A percentile compares a stretch with the other conserved stretches of the same genome.
phyloP scores from a whole-genome alignment of 2,329 filamentous ascomycete species.

The Fusarium nematophilum region DNA sequence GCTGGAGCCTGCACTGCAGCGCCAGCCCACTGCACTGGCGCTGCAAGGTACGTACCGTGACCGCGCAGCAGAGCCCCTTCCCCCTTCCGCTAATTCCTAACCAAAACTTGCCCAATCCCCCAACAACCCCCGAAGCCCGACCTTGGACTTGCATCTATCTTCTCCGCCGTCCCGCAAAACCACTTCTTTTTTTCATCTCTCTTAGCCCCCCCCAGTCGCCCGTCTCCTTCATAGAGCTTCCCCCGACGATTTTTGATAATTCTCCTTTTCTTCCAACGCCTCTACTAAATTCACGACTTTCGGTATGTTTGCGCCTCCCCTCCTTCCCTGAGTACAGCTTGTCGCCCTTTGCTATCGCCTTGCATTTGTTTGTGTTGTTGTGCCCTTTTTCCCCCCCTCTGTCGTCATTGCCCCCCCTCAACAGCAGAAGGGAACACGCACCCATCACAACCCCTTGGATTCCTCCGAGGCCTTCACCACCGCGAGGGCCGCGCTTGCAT shows the following conservation, averaged over 20 bases:
- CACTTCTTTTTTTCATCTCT: conserved; percentile 44
- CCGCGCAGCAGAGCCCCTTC: conserved; percentile 3
- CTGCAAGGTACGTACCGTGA: conserved; percentile 20
- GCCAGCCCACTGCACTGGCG: too few relatives aligned
- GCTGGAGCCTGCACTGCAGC: too few relatives aligned
- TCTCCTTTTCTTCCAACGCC: conserved; percentile 30
- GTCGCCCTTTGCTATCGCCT: conserved; percentile 7
- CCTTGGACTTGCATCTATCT: conserved; percentile 34
- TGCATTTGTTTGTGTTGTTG: conserved; percentile 38
- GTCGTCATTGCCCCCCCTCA: conserved; percentile 54
- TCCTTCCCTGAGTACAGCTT: conserved; percentile 5
- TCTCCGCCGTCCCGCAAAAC: conserved; percentile 40
- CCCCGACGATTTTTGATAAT: conserved; percentile 34
- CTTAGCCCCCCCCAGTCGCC: conserved; percentile 33
- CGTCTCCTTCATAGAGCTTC: conserved; percentile 33
- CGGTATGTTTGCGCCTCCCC: conserved; percentile 37
- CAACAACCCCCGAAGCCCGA: conserved; percentile 42
- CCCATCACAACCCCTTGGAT: conserved; percentile 30
- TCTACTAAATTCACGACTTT: conserved; percentile 27
- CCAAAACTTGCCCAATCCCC: conserved; percentile 45
- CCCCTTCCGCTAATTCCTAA: conserved; percentile 40
- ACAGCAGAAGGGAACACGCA: conserved; percentile 39
- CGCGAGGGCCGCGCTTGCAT: conserved; percentile 21
- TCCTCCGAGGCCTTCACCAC: conserved; percentile 26
- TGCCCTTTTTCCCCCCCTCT: conserved; percentile 50